Conservation (phyloP, 345 rosid species). For the Alliaria petiolata region DNA sequence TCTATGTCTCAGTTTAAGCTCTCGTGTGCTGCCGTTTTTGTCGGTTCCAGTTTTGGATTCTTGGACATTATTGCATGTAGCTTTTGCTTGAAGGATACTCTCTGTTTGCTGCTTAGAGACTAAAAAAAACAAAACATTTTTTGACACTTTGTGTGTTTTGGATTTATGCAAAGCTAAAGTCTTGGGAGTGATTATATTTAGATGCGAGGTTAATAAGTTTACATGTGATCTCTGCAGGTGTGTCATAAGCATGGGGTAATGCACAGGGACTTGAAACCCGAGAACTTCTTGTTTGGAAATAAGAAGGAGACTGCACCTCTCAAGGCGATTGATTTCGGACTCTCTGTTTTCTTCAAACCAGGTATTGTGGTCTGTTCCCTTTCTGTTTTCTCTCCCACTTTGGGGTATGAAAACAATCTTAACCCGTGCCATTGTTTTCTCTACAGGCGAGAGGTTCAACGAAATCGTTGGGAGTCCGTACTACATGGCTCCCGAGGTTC, state of each 20-base stretch:
- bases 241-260: slow-evolving; percentile 93
- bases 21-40: neutral
- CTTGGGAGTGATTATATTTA: neutral
- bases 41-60: no score
- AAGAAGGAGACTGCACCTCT: slow-evolving; percentile 81
- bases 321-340: slow-evolving; percentile 93
- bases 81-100: slow-evolving; percentile 6
- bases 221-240: slow-evolving; percentile 40
- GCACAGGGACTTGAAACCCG: slow-evolving; percentile 92
- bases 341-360: slow-evolving; percentile 92
- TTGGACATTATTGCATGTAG: neutral
- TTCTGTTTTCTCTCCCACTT: neutral
- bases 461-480: slow-evolving; percentile 98
- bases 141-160: neutral
- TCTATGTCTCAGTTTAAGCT: neutral
- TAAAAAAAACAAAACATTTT: neutral
- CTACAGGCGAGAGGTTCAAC: slow-evolving; percentile 70
- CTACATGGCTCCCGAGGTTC: slow-evolving; percentile 99
- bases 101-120: neutral
- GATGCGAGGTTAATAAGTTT: slow-evolving; percentile 8
- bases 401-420: neutral
- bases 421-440: slow-evolving; percentile 5
- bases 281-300: slow-evolving; percentile 87
- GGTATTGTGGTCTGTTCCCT: slow-evolving; percentile 41
- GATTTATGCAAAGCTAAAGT: neutral